Percentiles rank a stretch among this genome's conserved stretches.
Conservation (phyloP, 2,329 filamentous ascomycete genomes). For the Raffaelea ambrosiae region DNA sequence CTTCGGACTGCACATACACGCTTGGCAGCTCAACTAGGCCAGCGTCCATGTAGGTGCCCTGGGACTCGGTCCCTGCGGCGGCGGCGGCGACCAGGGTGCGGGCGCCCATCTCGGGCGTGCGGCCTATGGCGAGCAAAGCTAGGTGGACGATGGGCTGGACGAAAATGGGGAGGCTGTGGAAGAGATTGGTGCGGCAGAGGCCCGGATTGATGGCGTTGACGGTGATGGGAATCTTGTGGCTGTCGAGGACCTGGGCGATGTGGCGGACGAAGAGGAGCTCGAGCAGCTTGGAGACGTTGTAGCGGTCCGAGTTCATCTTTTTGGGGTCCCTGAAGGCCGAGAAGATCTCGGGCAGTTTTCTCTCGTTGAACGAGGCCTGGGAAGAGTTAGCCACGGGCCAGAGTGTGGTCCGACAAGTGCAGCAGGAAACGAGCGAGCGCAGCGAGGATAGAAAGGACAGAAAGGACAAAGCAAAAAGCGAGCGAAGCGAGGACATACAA, state of each 20-base stretch:
- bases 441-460: not conserved
- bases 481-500: conserved; percentile 12
- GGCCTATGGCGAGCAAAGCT: conserved; percentile 19
- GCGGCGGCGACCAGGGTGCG: conserved; percentile 30
- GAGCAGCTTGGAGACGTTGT: conserved; percentile 26
- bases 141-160: conserved; percentile 15
- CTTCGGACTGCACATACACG: conserved; percentile 24
- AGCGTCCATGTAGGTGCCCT: conserved; percentile 32
- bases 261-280: conserved; percentile 21
- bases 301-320: conserved; percentile 21
- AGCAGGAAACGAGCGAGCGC: not conserved
- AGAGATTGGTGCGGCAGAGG: conserved; percentile 31
- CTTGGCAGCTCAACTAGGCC: conserved; percentile 20
- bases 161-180: conserved; percentile 22
- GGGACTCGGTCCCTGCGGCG: conserved; percentile 25
- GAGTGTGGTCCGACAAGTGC: not conserved
- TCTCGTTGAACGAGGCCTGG: conserved; percentile 25
- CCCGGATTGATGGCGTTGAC: conserved; percentile 32
- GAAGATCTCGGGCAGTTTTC: conserved; percentile 21
- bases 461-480: not conserved
- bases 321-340: conserved; percentile 20
- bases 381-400: not conserved
- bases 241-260: conserved; percentile 24
- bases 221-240: conserved; percentile 22
- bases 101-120: conserved; percentile 29